These are phyloP conservation scores for Candida tibetensis DNA, from an alignment of 805 yeast species.

Conservation along the genomic window DNA sequence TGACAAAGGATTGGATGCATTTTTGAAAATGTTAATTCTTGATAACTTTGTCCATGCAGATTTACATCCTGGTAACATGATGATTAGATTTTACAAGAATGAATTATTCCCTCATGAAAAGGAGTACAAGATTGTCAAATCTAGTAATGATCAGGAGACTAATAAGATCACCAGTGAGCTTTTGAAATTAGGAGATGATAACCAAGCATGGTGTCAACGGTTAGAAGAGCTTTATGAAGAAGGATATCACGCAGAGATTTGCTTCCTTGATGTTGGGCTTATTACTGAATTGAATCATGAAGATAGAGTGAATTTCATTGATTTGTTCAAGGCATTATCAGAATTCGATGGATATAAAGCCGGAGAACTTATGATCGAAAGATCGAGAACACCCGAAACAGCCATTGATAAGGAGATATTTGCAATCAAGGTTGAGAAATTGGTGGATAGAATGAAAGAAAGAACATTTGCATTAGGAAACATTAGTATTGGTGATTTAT, in stretches of 20 bases:
- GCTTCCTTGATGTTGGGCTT: constrained; percentile 90
- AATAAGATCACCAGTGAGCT: constrained; percentile 45
- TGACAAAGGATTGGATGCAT: constrained; percentile 85
- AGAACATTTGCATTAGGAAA: constrained; percentile 91
- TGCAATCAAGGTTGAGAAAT: constrained; percentile 79
- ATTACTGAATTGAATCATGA: constrained; percentile 80
- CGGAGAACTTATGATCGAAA: constrained; percentile 92
- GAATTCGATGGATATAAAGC: constrained; percentile 92
- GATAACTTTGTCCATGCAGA: constrained; percentile 97
- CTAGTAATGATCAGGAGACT: constrained; percentile 45
- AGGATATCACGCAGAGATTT: constrained; percentile 79
- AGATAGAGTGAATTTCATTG: constrained; percentile 84
- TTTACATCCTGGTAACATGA: constrained; percentile 93
- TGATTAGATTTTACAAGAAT: constrained; percentile 64
- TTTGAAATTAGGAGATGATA: constrained; percentile 31
- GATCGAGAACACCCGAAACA: constrained; percentile 92
- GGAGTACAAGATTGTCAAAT: constrained; percentile 41
- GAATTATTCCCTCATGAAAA: constrained; percentile 40
- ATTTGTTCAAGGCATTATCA: constrained; percentile 81
- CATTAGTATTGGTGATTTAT: constrained; percentile 84
- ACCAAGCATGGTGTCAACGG: constrained; percentile 43
- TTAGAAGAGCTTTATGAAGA: constrained; percentile 47
- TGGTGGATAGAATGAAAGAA: constrained; percentile 77
- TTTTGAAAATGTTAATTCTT: constrained; percentile 85
- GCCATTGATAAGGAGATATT: constrained; percentile 82